phyloP scores from a whole-genome alignment of 306 rosid species.

The Quercus alba region DNA sequence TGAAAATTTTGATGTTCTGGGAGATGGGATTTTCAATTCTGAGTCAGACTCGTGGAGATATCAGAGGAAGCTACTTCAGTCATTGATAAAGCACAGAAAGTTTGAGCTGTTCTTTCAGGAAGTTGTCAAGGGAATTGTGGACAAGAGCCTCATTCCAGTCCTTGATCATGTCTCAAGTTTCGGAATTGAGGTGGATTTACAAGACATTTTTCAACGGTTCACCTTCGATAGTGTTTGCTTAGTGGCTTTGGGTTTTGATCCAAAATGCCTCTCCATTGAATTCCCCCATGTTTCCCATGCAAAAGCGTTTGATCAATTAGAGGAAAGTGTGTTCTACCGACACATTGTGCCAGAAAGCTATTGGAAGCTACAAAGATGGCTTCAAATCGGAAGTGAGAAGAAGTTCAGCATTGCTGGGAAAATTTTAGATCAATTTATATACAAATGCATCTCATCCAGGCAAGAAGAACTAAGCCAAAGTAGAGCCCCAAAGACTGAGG shows the following conservation, averaged over 20 bases:
- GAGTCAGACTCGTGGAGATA: conserved; percentile 31
- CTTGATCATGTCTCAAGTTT: neutral
- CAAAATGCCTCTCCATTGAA: conserved; percentile 31
- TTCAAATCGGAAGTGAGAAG: conserved; percentile 24
- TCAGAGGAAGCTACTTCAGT: conserved; percentile 16
- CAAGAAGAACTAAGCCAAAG: neutral
- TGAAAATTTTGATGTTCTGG: conserved; percentile 15
- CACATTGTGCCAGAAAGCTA: conserved; percentile 3
- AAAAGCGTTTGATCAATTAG: conserved; percentile 36
- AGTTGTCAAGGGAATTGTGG: conserved; percentile 23
- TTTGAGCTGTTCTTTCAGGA: conserved; percentile 27
- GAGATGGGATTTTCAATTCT: conserved; percentile 32
- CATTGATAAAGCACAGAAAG: neutral
- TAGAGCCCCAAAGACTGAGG: neutral
- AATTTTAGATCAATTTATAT: conserved; percentile 15
- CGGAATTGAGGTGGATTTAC: conserved; percentile 22
- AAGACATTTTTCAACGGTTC: conserved; percentile 28
- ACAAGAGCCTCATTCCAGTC: conserved; percentile 10
- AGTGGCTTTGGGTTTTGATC: conserved; percentile 37
- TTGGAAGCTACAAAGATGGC: conserved; percentile 31
- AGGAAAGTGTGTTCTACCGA: conserved; percentile 28
- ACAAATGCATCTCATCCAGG: conserved; percentile 1
- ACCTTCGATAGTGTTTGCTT: conserved; percentile 39
- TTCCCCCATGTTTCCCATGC: conserved; percentile 26
- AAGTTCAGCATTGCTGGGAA: conserved; percentile 1